Evolutionary conservation across 2,329 filamentous ascomycete genomes (phyloP).

Genomic region (Claviceps lovelessii): DNA sequence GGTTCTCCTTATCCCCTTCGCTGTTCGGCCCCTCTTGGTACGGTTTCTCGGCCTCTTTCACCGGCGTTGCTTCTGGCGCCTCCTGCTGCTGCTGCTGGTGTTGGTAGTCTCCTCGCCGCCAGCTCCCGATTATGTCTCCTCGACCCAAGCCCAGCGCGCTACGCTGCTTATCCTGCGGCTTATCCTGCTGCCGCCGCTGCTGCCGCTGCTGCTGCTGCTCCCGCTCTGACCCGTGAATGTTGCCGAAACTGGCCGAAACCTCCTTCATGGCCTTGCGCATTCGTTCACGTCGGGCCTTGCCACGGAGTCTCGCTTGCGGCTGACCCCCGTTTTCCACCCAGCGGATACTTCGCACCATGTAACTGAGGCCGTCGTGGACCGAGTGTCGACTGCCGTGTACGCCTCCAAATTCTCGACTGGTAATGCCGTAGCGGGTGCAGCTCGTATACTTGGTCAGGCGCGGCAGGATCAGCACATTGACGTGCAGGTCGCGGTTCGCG

Average conservation of each 20-base stretch:
- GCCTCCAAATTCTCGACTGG: conserved; percentile 63
- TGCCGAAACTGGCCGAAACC: conserved; percentile 25
- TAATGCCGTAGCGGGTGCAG: conserved; percentile 65
- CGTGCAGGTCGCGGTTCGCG: conserved; percentile 63
- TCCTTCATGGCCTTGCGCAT: conserved; percentile 43
- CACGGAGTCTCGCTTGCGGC: conserved; percentile 40
- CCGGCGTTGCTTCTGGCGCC: conserved; percentile 7
- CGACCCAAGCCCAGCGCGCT: conserved; percentile 11
- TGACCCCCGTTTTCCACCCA: conserved; percentile 70
- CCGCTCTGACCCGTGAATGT: conserved; percentile 15
- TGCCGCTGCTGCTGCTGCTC: conserved; percentile 12
- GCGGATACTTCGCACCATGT: conserved; percentile 64
- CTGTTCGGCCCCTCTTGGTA: conserved; percentile 16
- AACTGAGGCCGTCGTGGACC: conserved; percentile 75
- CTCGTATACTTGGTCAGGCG: conserved; percentile 61
- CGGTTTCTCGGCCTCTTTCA: conserved; percentile 14
- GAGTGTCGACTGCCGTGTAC: conserved; percentile 27
- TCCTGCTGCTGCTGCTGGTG: conserved; percentile 3
- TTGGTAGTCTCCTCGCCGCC: conserved; percentile 19
- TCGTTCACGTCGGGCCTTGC: conserved; percentile 40
- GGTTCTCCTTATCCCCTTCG: conserved; percentile 36
- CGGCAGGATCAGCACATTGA: conserved; percentile 74
- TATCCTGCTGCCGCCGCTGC: conserved; percentile 9
- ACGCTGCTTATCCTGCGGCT: conserved; percentile 13
- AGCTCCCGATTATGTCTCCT: conserved; percentile 19